phyloP scores from a whole-genome alignment of 441 rosid species.

The Breynia disticha region DNA sequence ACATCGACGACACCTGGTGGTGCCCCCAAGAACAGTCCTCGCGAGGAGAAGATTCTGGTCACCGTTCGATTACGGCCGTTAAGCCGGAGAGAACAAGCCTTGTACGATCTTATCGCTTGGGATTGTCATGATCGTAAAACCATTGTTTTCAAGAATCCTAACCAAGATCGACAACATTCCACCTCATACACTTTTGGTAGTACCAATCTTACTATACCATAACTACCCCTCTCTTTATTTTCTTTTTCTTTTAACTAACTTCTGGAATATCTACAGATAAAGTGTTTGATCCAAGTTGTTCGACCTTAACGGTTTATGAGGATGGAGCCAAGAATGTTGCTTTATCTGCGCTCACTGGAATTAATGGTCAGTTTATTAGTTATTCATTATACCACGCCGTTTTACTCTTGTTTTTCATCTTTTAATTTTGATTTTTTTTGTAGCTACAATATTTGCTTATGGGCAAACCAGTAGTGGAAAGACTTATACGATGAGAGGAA shows the following conservation, averaged over 20 bases:
- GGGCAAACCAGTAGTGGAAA: constrained; percentile 97
- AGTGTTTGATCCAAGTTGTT: constrained; percentile 52
- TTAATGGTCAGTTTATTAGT: constrained; percentile 39
- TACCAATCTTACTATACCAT: too few relatives aligned
- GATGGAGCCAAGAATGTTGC: constrained; percentile 89
- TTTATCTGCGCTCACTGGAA: constrained; percentile 75
- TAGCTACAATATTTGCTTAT: constrained; percentile 87
- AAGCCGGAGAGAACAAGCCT: constrained; percentile 70
- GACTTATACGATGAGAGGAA: constrained; percentile 84
- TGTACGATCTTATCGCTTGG: constrained; percentile 93
- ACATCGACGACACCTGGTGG: constrained; percentile 51
- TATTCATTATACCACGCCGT: too few relatives aligned
- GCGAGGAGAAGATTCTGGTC: constrained; percentile 85
- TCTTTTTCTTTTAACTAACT: background rate
- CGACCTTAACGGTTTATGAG: constrained; percentile 62
- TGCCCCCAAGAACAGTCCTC: constrained; percentile 20
- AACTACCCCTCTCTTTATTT: background rate
- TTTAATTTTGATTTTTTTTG: constrained; percentile 14
- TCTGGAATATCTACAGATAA: constrained; percentile 31
- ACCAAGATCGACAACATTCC: constrained; percentile 46
- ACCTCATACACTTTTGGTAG: constrained; percentile 50
- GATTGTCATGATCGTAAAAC: constrained; percentile 63
- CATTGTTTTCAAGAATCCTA: constrained; percentile 54
- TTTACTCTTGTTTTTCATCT: background rate
- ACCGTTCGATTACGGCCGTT: constrained; percentile 80